These are phyloP conservation scores for Boletellus dicymbophilus DNA, from an alignment of 1,284 basidiomycete genomes.

Conservation along the genomic window DNA sequence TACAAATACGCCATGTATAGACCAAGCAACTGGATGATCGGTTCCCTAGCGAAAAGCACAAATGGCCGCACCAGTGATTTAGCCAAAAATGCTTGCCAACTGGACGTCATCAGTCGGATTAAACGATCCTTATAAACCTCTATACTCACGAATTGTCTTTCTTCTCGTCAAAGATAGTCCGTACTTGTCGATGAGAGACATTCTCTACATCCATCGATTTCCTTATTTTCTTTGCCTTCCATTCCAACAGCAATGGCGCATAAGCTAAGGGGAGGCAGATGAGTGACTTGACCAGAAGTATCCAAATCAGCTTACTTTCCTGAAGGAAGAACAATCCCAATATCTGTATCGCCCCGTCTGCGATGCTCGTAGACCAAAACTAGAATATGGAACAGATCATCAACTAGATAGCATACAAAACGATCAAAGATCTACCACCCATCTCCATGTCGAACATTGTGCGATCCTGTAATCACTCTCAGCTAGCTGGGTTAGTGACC, in stretches of 20 bases:
- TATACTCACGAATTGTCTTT: slow-evolving; percentile 44
- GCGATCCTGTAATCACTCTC: slow-evolving; percentile 45
- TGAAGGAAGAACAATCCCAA: slow-evolving; percentile 58
- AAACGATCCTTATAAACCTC: not conserved
- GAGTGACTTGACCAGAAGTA: too few species aligned
- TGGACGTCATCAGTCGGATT: not conserved
- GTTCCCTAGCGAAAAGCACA: slow-evolving; percentile 46
- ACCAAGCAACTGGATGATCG: slow-evolving; percentile 47
- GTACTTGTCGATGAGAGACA: slow-evolving; percentile 34
- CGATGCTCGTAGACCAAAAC: slow-evolving; percentile 66
- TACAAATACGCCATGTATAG: slow-evolving; percentile 54
- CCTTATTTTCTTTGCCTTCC: slow-evolving; percentile 55
- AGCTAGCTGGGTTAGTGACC: not conserved
- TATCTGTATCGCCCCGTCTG: slow-evolving; percentile 49
- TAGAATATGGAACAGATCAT: slow-evolving; percentile 20
- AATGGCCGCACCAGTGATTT: slow-evolving; percentile 49
- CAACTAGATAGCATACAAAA: not conserved
- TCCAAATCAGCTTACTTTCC: slow-evolving; percentile 61
- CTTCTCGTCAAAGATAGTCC: slow-evolving; percentile 46
- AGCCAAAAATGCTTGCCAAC: slow-evolving; percentile 40
- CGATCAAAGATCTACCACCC: slow-evolving; percentile 49
- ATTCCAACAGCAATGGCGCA: slow-evolving; percentile 60
- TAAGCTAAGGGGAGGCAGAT: slow-evolving; percentile 43
- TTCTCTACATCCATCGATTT: slow-evolving; percentile 48
- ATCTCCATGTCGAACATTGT: slow-evolving; percentile 61